phyloP scores from a whole-genome alignment of 2,329 filamentous ascomycete species.

The Paramyrothecium sp. region DNA sequence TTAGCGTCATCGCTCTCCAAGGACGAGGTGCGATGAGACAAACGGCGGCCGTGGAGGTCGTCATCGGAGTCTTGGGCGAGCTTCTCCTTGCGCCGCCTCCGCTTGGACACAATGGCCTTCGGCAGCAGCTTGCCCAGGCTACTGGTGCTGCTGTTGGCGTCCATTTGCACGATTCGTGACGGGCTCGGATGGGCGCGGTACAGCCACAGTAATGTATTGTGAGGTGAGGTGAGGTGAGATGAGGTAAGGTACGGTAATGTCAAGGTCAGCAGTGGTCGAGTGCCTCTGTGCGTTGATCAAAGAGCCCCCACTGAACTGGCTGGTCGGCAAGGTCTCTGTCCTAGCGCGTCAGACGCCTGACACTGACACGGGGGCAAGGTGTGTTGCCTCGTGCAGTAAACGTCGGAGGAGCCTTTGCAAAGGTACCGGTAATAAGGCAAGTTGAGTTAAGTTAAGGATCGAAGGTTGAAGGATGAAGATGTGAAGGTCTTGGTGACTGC shows the following conservation, averaged over 20 bases:
- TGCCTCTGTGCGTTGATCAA: too few species aligned
- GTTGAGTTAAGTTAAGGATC: too few species aligned
- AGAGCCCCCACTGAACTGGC: too few species aligned
- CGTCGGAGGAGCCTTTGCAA: too few species aligned
- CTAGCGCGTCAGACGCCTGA: too few species aligned
- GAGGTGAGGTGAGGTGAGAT: background rate
- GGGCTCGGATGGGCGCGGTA: too few species aligned
- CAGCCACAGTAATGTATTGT: background rate
- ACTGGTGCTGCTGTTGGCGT: slow-evolving; percentile 16
- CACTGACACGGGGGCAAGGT: too few species aligned
- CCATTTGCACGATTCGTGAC: slow-evolving; percentile 6
- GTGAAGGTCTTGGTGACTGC: too few species aligned
- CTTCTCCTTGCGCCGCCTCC: slow-evolving; percentile 27
- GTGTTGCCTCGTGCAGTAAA: too few species aligned
- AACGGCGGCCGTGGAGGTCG: slow-evolving; percentile 29
- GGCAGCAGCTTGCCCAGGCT: slow-evolving; percentile 51
- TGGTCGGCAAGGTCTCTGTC: too few species aligned
- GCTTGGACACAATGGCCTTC: slow-evolving; percentile 48
- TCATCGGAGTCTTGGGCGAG: slow-evolving; percentile 10
- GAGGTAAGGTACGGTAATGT: background rate
- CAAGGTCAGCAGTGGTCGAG: background rate
- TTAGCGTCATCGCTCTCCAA: slow-evolving; percentile 29
- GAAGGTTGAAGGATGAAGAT: too few species aligned
- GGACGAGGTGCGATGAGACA: slow-evolving; percentile 36
- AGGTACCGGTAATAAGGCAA: too few species aligned